Evolutionary conservation across 2,329 filamentous ascomycete species (phyloP).

Genomic region (Hypoxylon sp.): DNA sequence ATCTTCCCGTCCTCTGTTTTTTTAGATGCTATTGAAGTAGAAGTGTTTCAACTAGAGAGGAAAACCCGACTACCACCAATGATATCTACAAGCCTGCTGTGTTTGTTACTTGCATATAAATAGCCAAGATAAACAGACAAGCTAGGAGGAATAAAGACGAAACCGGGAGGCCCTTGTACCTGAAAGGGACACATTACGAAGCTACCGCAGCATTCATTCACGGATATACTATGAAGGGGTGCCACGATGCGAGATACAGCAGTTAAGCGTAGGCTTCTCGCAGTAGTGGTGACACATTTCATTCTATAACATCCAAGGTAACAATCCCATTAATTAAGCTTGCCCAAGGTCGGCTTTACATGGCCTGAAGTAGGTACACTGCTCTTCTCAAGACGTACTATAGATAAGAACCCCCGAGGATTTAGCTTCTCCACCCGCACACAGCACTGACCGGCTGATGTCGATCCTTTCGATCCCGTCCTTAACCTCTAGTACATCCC

Average conservation of each 20-base stretch:
- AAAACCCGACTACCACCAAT: not conserved
- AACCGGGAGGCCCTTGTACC: conserved; percentile 3
- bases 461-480: conserved; percentile 30
- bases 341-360: not conserved
- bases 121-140: not conserved
- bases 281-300: conserved; percentile 40
- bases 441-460: conserved; percentile 18
- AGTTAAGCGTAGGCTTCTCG: conserved; percentile 38
- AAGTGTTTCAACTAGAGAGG: conserved; percentile 14
- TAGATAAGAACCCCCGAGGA: conserved; percentile 9
- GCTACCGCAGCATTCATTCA: conserved; percentile 25
- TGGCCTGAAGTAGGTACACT: not conserved
- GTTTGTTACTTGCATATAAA: conserved; percentile 10
- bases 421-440: conserved; percentile 5
- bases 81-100: not conserved
- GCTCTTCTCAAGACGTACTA: too few species aligned
- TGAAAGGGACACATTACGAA: conserved; percentile 7
- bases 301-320: conserved; percentile 20
- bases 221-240: conserved; percentile 22
- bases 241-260: conserved; percentile 44
- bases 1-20: conserved; percentile 21
- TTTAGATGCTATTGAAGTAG: conserved; percentile 1
- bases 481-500: not conserved
- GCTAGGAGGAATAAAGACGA: conserved; percentile 12
- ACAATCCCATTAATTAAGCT: not conserved